phyloP scores from a whole-genome alignment of 2,329 filamentous ascomycete species.

The Cercospora citrullina region DNA sequence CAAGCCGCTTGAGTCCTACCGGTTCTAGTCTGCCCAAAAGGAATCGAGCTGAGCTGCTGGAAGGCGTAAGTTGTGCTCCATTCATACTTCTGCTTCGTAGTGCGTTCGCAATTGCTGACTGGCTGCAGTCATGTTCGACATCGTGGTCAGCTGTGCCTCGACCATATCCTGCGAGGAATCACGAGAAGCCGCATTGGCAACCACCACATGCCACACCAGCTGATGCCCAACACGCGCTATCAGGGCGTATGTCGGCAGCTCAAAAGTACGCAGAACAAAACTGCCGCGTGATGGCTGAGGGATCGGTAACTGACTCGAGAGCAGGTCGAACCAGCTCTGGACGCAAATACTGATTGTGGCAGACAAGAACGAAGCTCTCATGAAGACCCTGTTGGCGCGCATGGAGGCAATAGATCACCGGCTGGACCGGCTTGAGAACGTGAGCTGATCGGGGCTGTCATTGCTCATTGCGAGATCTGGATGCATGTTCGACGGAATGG shows the following conservation, averaged over 20 bases:
- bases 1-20: not conserved
- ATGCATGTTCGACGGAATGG: not conserved
- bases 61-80: not conserved
- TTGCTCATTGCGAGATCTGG: not conserved
- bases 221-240: not conserved
- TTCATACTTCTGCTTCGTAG: not conserved
- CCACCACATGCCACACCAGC: not conserved
- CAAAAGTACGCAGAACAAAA: not conserved
- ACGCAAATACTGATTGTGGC: constrained; percentile 15
- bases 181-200: not conserved
- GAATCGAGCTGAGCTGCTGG: not conserved
- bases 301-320: not conserved
- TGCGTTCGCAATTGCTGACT: not conserved
- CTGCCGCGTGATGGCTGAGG: not conserved
- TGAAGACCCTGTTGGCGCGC: constrained; percentile 15
- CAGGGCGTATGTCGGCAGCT: not conserved
- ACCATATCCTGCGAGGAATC: not conserved
- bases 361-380: constrained; percentile 17
- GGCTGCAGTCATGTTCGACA: not conserved
- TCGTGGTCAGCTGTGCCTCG: not conserved
- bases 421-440: constrained; percentile 5
- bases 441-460: not conserved
- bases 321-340: constrained; percentile 6
- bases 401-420: constrained; percentile 19
- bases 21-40: not conserved